Evolutionary conservation across 495 filamentous ascomycete genomes (phyloP).

Genomic region (Echria macrotheca): DNA sequence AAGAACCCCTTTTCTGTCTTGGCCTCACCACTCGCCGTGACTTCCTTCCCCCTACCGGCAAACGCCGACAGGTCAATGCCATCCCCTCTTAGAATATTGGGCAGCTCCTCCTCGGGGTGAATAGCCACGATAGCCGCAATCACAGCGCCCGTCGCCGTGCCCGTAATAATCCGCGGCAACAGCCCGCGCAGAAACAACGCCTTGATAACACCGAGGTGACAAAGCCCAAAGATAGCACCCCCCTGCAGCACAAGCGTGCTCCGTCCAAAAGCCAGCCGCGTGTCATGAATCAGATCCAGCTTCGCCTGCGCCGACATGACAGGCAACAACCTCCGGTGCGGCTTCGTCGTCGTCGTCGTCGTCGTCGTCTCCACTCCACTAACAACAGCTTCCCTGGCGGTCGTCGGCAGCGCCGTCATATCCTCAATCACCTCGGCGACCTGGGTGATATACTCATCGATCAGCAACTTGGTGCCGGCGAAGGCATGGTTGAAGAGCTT

Average conservation of each 20-base stretch:
- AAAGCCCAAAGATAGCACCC: slow-evolving; percentile 86
- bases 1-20: slow-evolving; percentile 19
- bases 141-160: slow-evolving; percentile 83
- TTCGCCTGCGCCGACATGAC: slow-evolving; percentile 73
- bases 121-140: slow-evolving; percentile 87
- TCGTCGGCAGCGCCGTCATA: slow-evolving; percentile 64
- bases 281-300: slow-evolving; percentile 83
- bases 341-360: background rate
- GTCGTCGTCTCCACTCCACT: background rate
- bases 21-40: slow-evolving; percentile 7
- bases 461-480: slow-evolving; percentile 81
- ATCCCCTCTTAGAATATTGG: slow-evolving; percentile 67
- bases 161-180: slow-evolving; percentile 84
- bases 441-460: slow-evolving; percentile 86
- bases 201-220: slow-evolving; percentile 87
- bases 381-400: background rate
- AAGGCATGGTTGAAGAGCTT: slow-evolving; percentile 81
- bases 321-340: slow-evolving; percentile 9
- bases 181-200: slow-evolving; percentile 79
- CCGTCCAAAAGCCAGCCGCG: slow-evolving; percentile 82
- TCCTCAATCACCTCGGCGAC: slow-evolving; percentile 75
- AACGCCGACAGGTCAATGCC: slow-evolving; percentile 83
- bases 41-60: slow-evolving; percentile 34
- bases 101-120: slow-evolving; percentile 82
- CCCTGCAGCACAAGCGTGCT: slow-evolving; percentile 85